A percentile compares a stretch with the other conserved stretches of the same genome.
These are phyloP conservation scores for Sparassis latifolia DNA, from an alignment of 1,284 basidiomycete genomes.

Conservation along the genomic window DNA sequence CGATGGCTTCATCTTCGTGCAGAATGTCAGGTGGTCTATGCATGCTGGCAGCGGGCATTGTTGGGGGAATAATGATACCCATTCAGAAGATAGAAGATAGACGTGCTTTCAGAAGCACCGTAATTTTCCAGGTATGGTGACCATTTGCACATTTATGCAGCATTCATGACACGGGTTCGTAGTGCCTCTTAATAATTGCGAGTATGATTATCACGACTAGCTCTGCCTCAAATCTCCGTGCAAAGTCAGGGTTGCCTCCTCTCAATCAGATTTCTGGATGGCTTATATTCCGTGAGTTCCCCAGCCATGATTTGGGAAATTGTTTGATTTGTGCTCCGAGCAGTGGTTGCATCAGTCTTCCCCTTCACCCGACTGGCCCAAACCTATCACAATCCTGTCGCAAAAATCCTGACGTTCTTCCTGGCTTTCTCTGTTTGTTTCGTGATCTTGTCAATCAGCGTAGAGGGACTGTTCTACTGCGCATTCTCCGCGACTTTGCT, in stretches of 20 bases:
- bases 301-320: too few species aligned
- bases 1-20: neutral
- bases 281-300: constrained; percentile 52
- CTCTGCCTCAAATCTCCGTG: constrained; percentile 56
- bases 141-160: neutral
- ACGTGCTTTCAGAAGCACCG: constrained; percentile 17
- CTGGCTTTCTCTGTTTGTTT: constrained; percentile 75
- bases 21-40: constrained; percentile 6
- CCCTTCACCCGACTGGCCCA: constrained; percentile 37
- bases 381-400: constrained; percentile 31
- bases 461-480: constrained; percentile 79
- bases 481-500: constrained; percentile 59
- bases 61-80: constrained; percentile 4
- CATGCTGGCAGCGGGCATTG: constrained; percentile 18
- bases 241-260: constrained; percentile 63
- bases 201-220: constrained; percentile 47
- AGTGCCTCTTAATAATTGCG: constrained; percentile 37
- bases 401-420: constrained; percentile 55
- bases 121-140: constrained; percentile 1
- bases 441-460: constrained; percentile 75
- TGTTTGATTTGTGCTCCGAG: too few species aligned
- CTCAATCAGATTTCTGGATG: constrained; percentile 63
- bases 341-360: constrained; percentile 43
- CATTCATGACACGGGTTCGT: neutral
- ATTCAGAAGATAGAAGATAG: neutral